Evolutionary conservation across 208 protist species (phyloP).

Genomic region (Strigomonas oncopelti): DNA sequence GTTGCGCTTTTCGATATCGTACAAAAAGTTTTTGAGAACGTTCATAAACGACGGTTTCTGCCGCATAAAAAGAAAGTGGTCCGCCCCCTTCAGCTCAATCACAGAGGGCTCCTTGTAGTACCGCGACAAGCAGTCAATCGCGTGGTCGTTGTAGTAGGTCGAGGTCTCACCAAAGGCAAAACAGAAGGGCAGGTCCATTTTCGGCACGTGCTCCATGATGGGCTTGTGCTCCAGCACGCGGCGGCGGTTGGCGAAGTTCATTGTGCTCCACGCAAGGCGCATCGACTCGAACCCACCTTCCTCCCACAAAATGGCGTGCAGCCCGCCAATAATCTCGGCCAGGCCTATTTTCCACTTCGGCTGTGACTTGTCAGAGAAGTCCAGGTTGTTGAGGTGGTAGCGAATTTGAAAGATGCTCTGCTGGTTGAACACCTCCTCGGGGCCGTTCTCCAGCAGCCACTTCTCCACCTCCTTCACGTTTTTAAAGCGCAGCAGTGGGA

Average conservation of each 20-base stretch:
- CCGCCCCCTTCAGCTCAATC: constrained; percentile 29
- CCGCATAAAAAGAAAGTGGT: constrained; percentile 49
- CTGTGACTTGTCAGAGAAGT: constrained; percentile 13
- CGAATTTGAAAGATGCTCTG: constrained; percentile 35
- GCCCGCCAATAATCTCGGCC: constrained; percentile 30
- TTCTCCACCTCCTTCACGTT: constrained; percentile 26
- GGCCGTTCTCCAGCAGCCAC: constrained; percentile 38
- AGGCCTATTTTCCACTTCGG: constrained; percentile 38
- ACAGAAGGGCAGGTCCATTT: constrained; percentile 20
- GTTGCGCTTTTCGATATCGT: constrained; percentile 22
- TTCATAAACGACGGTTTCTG: constrained; percentile 32
- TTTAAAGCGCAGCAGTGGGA: constrained; percentile 24
- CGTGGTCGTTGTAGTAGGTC: constrained; percentile 24
- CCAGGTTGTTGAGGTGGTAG: constrained; percentile 43
- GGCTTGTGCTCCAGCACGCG: constrained; percentile 18
- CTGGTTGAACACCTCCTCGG: constrained; percentile 29
- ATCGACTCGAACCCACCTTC: constrained; percentile 26
- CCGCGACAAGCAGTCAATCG: constrained; percentile 15
- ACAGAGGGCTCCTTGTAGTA: constrained; percentile 30
- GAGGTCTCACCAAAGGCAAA: constrained; percentile 38
- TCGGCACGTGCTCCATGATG: constrained; percentile 25
- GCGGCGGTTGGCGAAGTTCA: constrained; percentile 18
- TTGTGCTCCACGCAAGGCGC: constrained; percentile 10
- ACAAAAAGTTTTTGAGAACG: constrained; percentile 24
- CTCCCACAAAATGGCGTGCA: constrained; percentile 26